Evolutionary conservation across 257 asterid species (phyloP), one percentile per base, ranked within the genome.

Genomic region (Solanum tarapatanum): DNA sequence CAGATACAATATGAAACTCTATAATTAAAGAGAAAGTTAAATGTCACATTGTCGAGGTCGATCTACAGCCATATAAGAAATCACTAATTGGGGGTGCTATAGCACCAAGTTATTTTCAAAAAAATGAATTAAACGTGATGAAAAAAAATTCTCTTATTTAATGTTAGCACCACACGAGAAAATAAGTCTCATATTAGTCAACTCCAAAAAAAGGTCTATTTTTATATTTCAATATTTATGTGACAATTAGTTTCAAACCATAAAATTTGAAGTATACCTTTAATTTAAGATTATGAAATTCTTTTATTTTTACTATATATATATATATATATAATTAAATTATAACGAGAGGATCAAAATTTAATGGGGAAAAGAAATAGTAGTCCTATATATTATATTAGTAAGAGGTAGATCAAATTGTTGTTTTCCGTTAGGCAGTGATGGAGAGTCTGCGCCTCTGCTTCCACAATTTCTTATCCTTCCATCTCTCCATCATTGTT

Each of bases 361-460:
- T 48, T 14, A 48, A 48, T 48, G 55, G 55, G 7, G 23, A 48
- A 48, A 51, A 51, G 19, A 51, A 17, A 51, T 45, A 14, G 21
- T 14, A 51, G 23, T 19, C 8, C 16, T 43, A 12, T 43, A 43
- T 11, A 3, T 3, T 55, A 55, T 19, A 55, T 55, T 55, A 19
- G 64, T 55, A 55, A 19, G 64, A 55, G 64, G 4, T 33, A 16
- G 85, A 17, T 16, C 5, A 14, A 7, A 19, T 24, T 7, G n/a
- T 41, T 77, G 11, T 24, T 10, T 41, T 77, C 24, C 36, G 21
- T 12, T 79, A 82, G 84, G 69, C 87, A 10, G 70, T 48, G 24
- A 92, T 92, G 96, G 95, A 88, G 82, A 45, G 91, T 84, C 91
- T 91, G 51, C 89, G 70, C 36, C 90, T 24, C 14, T 70, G 73